These are phyloP conservation scores for bread wheat (Triticum aestivum) DNA, from an alignment of 176 grass and related monocot genomes.

Conservation along the genomic window DNA sequence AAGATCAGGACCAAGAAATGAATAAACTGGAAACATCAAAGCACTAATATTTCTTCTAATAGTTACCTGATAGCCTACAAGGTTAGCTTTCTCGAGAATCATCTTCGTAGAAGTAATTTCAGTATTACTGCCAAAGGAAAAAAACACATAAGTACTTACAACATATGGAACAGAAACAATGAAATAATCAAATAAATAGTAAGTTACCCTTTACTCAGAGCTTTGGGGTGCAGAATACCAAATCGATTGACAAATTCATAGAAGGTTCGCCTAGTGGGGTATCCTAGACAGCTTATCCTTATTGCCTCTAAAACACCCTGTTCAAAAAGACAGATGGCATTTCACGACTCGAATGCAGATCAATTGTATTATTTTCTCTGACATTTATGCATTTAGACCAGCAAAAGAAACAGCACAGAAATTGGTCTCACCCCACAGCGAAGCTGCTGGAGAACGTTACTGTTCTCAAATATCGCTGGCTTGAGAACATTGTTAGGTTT, in stretches of 20 bases:
- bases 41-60: not conserved
- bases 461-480: constrained; percentile 90
- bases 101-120: constrained; percentile 64
- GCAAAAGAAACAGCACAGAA: not conserved
- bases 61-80: constrained; percentile 89
- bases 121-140: constrained; percentile 51
- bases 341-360: not conserved
- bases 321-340: constrained; percentile 18
- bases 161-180: constrained; percentile 5
- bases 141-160: constrained; percentile 21
- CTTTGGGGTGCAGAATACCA: constrained; percentile 71
- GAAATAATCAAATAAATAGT: constrained; percentile 3
- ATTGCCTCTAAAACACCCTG: constrained; percentile 98
- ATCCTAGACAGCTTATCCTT: constrained; percentile 93
- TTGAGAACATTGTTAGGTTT: constrained; percentile 96
- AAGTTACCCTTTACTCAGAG: constrained; percentile 68
- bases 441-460: constrained; percentile 86
- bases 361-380: too few species aligned
- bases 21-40: constrained; percentile 12
- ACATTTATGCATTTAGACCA: not conserved
- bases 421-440: constrained; percentile 76
- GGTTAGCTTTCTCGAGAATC: constrained; percentile 79
- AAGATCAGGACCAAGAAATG: not conserved
- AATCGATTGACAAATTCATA: constrained; percentile 93
- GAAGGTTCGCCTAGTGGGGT: constrained; percentile 79